Evolutionary conservation across 768 basidiomycete genomes (phyloP).

Genomic region (Russula sp.): DNA sequence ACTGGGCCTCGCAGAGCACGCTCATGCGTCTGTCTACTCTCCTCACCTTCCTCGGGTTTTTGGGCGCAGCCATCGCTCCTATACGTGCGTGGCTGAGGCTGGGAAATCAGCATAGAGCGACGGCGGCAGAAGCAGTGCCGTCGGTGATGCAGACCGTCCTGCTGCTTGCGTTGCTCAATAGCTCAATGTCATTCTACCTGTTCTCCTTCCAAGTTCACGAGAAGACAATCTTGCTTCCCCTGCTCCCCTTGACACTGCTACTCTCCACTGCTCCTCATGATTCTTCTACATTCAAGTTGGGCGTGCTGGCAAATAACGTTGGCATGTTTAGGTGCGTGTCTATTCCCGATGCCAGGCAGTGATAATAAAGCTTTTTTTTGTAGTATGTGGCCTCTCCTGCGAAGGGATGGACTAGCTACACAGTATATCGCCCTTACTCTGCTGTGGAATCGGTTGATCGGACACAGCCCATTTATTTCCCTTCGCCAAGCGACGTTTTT

Average conservation of each 20-base stretch:
- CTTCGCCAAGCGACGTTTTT: constrained; percentile 48
- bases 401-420: constrained; percentile 69
- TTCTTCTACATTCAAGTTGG: constrained; percentile 65
- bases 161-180: constrained; percentile 74
- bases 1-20: constrained; percentile 44
- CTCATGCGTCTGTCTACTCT: constrained; percentile 65
- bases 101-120: constrained; percentile 22
- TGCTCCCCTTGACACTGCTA: constrained; percentile 80
- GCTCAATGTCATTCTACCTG: constrained; percentile 89
- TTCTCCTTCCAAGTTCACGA: constrained; percentile 98
- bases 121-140: constrained; percentile 31
- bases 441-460: constrained; percentile 82
- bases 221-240: constrained; percentile 83
- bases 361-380: constrained; percentile 1
- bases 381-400: constrained; percentile 92
- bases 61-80: constrained; percentile 54
- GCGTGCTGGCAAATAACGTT: constrained; percentile 74
- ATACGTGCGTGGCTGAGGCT: constrained; percentile 41
- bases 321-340: constrained; percentile 77
- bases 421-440: constrained; percentile 68
- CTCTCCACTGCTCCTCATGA: constrained; percentile 51
- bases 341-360: not conserved
- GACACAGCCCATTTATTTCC: constrained; percentile 61
- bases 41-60: constrained; percentile 68
- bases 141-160: constrained; percentile 65